Base-by-base conservation (phyloP, 2,329 filamentous ascomycete species). In the Sporothrix sp. region DNA sequence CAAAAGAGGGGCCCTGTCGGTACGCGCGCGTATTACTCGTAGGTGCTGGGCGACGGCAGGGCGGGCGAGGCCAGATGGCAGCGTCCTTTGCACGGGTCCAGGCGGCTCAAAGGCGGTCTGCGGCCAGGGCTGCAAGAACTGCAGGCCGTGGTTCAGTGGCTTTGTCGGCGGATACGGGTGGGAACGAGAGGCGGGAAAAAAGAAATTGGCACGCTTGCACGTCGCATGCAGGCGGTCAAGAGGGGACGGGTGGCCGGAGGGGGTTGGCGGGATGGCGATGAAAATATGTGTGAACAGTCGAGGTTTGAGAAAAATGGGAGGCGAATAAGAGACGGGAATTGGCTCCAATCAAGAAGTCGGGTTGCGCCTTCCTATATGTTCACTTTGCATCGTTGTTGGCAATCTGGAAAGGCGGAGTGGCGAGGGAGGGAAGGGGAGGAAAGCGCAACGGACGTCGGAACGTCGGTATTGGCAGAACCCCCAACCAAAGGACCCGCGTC, bases 181-280 rank as follows among this genome's bases (percentile, higher is more conserved):
- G 33, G 20, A 27, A 27, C 35, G 27, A 42, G 32, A 37, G 23
- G 33, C 21, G 11, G 13, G 7, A 27, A 43, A 27, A 48, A 52
- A 30, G 43, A 42, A 30, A 51, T 45, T 51, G 43, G 37, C 50
- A 47, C 23, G 28, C 50, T 28, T 42, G 48, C 44, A 43, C 39
- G 38, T 20, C n/a, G n/a, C n/a, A 47, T 49, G 52, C 48, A 50
- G 38, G 54, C 52, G 52, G 54, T 52, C 32, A 51, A 37, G 46
- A 37, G 35, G 39, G 23, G 23, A 35, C 32, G 39, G 27, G 16
- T 23, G 8, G n/a, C 8, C 25, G 37, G 27, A 36, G 48, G 5
- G 36, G 25, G 9, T 9, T 9, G 25, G 28, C 23, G 42, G 18
- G 27, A 33, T 36, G 33, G 40, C 21, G 18, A 13, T 25, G 10